A percentile compares a stretch with the other conserved stretches of the same genome.
These are phyloP conservation scores for Leccinum boreale DNA, from an alignment of 768 basidiomycete genomes.

Conservation along the genomic window DNA sequence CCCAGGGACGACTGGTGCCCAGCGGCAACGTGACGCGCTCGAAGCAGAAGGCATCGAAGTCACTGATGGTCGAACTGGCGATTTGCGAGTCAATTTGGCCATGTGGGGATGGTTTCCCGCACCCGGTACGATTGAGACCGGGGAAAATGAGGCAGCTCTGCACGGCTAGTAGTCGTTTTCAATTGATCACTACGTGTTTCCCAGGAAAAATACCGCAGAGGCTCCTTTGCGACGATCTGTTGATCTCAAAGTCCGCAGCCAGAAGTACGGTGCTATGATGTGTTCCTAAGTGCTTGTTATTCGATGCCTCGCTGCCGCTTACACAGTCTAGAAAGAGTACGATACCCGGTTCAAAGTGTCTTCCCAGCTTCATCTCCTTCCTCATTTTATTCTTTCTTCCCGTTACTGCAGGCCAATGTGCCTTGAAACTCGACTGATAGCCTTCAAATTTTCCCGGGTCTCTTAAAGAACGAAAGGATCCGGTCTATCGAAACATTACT, in stretches of 20 bases:
- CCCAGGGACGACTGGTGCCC: constrained; percentile 77
- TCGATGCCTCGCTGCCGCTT: neutral
- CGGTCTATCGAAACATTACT: constrained; percentile 43
- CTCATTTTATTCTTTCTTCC: neutral
- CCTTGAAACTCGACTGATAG: constrained; percentile 47
- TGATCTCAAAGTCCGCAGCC: neutral
- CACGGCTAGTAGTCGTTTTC: neutral
- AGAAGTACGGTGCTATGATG: neutral
- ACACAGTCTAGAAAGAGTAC: neutral
- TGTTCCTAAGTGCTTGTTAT: neutral
- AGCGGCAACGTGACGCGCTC: constrained; percentile 69
- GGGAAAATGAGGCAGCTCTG: neutral
- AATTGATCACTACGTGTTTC: neutral
- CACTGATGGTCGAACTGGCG: constrained; percentile 49
- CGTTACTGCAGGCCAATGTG: constrained; percentile 35
- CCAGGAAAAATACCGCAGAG: neutral
- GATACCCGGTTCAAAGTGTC: neutral
- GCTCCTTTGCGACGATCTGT: neutral
- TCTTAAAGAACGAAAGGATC: too few species aligned
- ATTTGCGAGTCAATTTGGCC: constrained; percentile 54
- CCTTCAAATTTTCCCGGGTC: too few species aligned
- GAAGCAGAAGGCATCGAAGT: constrained; percentile 85
- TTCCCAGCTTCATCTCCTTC: neutral
- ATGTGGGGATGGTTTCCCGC: constrained; percentile 69
- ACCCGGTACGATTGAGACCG: constrained; percentile 22